These are phyloP conservation scores for Simplicillium aogashimaense DNA, from an alignment of 2,329 filamentous ascomycete genomes.

Conservation along the genomic window DNA sequence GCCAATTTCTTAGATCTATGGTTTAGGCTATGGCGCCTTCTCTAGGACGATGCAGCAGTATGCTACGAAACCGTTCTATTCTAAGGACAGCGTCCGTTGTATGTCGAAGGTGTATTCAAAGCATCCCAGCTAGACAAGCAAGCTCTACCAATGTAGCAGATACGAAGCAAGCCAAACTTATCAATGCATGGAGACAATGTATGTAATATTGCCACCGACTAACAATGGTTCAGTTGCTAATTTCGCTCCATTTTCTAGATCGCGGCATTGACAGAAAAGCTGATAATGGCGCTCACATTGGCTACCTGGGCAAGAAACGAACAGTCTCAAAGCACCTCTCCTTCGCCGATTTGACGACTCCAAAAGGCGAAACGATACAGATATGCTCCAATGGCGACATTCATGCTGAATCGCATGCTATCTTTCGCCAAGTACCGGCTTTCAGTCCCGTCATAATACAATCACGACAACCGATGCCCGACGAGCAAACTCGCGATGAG, in stretches of 20 bases:
- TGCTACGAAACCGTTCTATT: slow-evolving; percentile 1
- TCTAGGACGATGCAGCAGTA: not conserved
- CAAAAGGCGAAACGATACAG: slow-evolving; percentile 31
- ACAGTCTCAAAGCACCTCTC: slow-evolving; percentile 59
- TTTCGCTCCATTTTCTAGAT: slow-evolving; percentile 13
- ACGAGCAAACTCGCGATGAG: slow-evolving; percentile 11
- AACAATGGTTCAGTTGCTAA: not conserved
- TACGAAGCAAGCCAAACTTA: slow-evolving; percentile 13
- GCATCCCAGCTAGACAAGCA: not conserved
- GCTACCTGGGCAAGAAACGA: slow-evolving; percentile 61
- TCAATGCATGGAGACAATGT: slow-evolving; percentile 21
- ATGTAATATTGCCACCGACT: slow-evolving; percentile 1
- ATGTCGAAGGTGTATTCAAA: slow-evolving; percentile 1
- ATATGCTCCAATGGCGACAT: slow-evolving; percentile 29
- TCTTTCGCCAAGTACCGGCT: slow-evolving; percentile 34
- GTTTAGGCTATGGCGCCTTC: too few species aligned
- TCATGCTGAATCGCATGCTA: slow-evolving; percentile 24
- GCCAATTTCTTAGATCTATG: too few species aligned
- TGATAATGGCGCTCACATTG: slow-evolving; percentile 30
- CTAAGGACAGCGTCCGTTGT: not conserved
- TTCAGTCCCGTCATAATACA: slow-evolving; percentile 43
- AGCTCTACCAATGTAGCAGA: slow-evolving; percentile 7
- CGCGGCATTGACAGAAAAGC: slow-evolving; percentile 13
- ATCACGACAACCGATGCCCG: slow-evolving; percentile 20
- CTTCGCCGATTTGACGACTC: slow-evolving; percentile 50